phyloP scores from a whole-genome alignment of 75 land plant genomes.

The Gnetum montanum region DNA sequence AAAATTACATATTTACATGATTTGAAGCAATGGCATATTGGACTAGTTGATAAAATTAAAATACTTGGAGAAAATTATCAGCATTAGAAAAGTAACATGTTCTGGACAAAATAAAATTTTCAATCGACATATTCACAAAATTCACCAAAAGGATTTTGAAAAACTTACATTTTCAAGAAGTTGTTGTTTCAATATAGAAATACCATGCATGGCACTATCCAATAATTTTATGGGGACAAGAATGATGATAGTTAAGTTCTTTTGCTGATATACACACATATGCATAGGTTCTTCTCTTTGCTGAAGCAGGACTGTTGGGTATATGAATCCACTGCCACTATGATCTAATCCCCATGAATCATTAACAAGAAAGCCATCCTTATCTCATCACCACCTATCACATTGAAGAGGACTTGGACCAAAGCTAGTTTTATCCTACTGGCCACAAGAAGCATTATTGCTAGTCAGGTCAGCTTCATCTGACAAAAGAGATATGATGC shows the following conservation, averaged over 20 bases:
- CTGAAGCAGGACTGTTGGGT: conserved; percentile 64
- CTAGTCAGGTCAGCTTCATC: conserved; percentile 19
- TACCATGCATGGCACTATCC: conserved; percentile 48
- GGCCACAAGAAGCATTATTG: conserved; percentile 30
- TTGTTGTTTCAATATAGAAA: conserved; percentile 51
- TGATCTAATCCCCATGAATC: conserved; percentile 55
- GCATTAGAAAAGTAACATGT: no score
- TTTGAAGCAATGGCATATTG: no score
- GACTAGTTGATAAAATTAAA: no score
- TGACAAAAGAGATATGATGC: conserved; percentile 10
- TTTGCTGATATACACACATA: conserved; percentile 64
- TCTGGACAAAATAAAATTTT: no score
- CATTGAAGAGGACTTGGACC: conserved; percentile 63
- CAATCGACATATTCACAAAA: no score
- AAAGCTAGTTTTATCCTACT: conserved; percentile 11
- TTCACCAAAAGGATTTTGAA: no score
- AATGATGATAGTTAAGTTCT: conserved; percentile 59
- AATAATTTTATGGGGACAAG: conserved; percentile 59
- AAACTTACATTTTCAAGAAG: conserved; percentile 81
- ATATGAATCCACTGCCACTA: conserved; percentile 17
- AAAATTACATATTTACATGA: no score
- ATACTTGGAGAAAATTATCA: no score
- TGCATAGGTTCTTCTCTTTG: conserved; percentile 65
- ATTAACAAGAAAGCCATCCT: conserved; percentile 81
- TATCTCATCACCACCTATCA: conserved; percentile 75